A percentile compares a stretch with the other conserved stretches of the same genome.
phyloP scores from a whole-genome alignment of 139 green algal genomes.

The Tetradesmus lagerheimii region DNA sequence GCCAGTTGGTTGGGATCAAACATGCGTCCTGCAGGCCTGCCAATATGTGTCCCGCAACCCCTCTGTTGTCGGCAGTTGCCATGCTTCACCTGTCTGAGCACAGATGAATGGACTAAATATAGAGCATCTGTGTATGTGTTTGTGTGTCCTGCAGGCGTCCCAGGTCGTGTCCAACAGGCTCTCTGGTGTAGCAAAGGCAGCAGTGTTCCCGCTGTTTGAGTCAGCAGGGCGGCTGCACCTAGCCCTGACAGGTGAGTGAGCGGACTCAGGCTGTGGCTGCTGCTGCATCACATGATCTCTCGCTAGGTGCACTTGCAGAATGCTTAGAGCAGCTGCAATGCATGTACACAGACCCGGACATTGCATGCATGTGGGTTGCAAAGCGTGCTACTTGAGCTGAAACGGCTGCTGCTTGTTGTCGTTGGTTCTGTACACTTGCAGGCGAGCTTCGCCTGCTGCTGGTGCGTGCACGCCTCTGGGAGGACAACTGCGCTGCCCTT shows the following conservation, averaged over 20 bases:
- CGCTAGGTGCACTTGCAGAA: not conserved
- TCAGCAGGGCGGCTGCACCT: slow-evolving; percentile 29
- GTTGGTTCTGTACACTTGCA: not conserved
- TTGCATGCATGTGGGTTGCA: not conserved
- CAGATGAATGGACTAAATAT: no score
- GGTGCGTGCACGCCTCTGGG: slow-evolving; percentile 55
- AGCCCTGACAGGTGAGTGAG: not conserved
- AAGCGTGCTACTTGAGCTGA: no score
- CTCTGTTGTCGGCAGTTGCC: no score
- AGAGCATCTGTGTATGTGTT: no score
- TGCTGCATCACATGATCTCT: not conserved
- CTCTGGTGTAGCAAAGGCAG: slow-evolving; percentile 60
- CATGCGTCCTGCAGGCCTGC: no score
- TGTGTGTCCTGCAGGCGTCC: not conserved
- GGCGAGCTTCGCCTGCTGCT: slow-evolving; percentile 68
- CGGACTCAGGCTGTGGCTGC: not conserved
- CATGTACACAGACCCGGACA: no score
- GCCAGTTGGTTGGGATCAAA: no score
- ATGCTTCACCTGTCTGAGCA: no score
- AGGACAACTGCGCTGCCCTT: slow-evolving; percentile 6
- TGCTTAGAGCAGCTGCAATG: not conserved
- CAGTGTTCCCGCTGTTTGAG: slow-evolving; percentile 65
- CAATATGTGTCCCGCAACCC: no score
- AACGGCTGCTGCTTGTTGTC: not conserved
- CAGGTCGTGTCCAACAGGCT: slow-evolving; percentile 41